Evolutionary conservation across 371 early-diverging fungal genomes (phyloP).

Genomic region (Actinomortierella wolfii): DNA sequence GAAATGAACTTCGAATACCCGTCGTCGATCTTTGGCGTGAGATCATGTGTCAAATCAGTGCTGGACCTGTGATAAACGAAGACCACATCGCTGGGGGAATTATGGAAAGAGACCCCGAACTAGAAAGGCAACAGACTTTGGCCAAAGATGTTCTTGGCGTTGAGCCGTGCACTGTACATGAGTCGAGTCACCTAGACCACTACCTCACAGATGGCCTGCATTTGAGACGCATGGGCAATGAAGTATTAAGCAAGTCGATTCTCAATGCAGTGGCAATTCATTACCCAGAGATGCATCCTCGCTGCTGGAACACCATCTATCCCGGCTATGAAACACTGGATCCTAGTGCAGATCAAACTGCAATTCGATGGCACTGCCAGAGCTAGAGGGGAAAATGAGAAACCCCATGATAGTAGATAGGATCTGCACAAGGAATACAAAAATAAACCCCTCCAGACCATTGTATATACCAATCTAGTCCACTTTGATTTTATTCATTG

Average conservation of each 20-base stretch:
- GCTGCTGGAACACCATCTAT: slow-evolving; percentile 30
- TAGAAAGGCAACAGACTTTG: too few relatives aligned
- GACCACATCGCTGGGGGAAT: too few relatives aligned
- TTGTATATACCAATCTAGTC: too few relatives aligned
- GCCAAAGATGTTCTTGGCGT: background rate
- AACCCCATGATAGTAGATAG: too few relatives aligned
- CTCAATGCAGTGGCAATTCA: slow-evolving; percentile 33
- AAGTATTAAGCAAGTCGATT: slow-evolving; percentile 38
- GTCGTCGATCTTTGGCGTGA: slow-evolving; percentile 40
- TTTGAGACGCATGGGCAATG: slow-evolving; percentile 33
- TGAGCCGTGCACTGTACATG: slow-evolving; percentile 23
- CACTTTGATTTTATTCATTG: too few relatives aligned
- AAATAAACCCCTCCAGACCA: too few relatives aligned
- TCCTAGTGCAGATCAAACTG: too few relatives aligned
- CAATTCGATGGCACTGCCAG: too few relatives aligned
- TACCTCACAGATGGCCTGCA: slow-evolving; percentile 43
- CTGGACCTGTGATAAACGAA: too few relatives aligned
- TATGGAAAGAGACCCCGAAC: too few relatives aligned
- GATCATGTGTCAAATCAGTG: slow-evolving; percentile 27
- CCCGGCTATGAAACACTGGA: slow-evolving; percentile 22
- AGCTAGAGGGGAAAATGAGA: too few relatives aligned
- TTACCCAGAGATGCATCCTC: slow-evolving; percentile 34
- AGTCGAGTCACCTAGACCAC: slow-evolving; percentile 23
- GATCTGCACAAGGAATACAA: too few relatives aligned
- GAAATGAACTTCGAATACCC: slow-evolving; percentile 23